Percentiles rank a stretch among this genome's conserved stretches.
These are phyloP conservation scores for Botrytis elliptica DNA, from an alignment of 2,329 filamentous ascomycete species.

Conservation along the genomic window DNA sequence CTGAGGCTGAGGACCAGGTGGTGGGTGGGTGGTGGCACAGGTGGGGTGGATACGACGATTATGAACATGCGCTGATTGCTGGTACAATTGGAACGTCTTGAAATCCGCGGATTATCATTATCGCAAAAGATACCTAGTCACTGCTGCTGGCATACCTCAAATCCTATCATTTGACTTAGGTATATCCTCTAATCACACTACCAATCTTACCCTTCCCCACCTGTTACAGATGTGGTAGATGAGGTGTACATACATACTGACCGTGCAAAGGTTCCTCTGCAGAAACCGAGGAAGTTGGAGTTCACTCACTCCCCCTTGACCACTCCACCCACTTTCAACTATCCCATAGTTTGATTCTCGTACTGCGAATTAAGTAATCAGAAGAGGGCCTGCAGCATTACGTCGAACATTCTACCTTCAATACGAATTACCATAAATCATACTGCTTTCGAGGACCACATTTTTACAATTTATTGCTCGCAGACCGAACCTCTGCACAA, in stretches of 20 bases:
- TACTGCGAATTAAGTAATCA: background rate
- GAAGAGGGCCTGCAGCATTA: background rate
- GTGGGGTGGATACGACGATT: background rate
- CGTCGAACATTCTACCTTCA: background rate
- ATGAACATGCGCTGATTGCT: slow-evolving; percentile 7
- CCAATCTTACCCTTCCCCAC: slow-evolving; percentile 1
- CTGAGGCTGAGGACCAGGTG: background rate
- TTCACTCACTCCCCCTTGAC: background rate
- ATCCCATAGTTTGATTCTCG: background rate
- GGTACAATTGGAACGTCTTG: background rate
- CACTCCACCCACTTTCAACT: background rate
- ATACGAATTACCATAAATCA: slow-evolving; percentile 31
- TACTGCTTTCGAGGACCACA: slow-evolving; percentile 43
- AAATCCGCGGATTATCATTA: slow-evolving; percentile 7
- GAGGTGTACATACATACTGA: slow-evolving; percentile 13
- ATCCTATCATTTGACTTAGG: slow-evolving; percentile 18
- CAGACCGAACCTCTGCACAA: slow-evolving; percentile 24
- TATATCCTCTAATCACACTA: slow-evolving; percentile 4
- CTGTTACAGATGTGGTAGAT: background rate
- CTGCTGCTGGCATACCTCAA: slow-evolving; percentile 19
- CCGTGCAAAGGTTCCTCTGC: background rate
- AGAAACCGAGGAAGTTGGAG: background rate
- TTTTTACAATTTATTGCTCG: slow-evolving; percentile 43
- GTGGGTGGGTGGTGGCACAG: background rate
- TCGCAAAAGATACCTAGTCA: slow-evolving; percentile 7